These are phyloP conservation scores for Umbelopsis isabellina DNA, from an alignment of 192 early-diverging fungal genomes.

Conservation along the genomic window DNA sequence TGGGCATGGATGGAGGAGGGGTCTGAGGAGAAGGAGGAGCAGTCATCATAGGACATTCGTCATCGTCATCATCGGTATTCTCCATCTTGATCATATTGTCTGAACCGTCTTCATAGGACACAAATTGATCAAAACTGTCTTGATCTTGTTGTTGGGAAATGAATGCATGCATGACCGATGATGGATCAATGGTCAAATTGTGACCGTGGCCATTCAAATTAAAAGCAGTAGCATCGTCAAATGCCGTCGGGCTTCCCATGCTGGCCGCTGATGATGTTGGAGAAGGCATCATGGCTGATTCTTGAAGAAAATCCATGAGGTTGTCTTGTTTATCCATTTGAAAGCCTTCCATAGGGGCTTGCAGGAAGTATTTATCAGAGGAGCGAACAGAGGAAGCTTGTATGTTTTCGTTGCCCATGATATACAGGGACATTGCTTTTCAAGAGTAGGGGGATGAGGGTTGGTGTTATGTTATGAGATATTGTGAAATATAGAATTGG, in stretches of 20 bases:
- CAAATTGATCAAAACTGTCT: conserved; percentile 28
- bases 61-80: not conserved
- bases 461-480: not conserved
- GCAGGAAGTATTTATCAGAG: conserved; percentile 9
- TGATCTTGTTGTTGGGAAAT: conserved; percentile 6
- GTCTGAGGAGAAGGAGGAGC: conserved; percentile 2
- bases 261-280: conserved; percentile 25
- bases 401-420: conserved; percentile 20
- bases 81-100: not conserved
- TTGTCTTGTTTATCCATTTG: conserved; percentile 14
- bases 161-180: not conserved
- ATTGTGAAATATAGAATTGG: not conserved
- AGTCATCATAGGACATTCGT: conserved; percentile 12
- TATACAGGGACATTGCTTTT: conserved; percentile 7
- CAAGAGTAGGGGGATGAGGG: not conserved
- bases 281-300: conserved; percentile 21
- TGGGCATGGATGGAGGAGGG: not conserved
- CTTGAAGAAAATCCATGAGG: conserved; percentile 10
- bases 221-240: not conserved
- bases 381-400: conserved; percentile 19
- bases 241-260: not conserved
- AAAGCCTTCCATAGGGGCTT: conserved; percentile 9
- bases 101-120: conserved; percentile 25
- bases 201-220: not conserved
- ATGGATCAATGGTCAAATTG: conserved; percentile 19